Conservation (phyloP, 1,284 basidiomycete genomes). For the Moniliophthora roreri region DNA sequence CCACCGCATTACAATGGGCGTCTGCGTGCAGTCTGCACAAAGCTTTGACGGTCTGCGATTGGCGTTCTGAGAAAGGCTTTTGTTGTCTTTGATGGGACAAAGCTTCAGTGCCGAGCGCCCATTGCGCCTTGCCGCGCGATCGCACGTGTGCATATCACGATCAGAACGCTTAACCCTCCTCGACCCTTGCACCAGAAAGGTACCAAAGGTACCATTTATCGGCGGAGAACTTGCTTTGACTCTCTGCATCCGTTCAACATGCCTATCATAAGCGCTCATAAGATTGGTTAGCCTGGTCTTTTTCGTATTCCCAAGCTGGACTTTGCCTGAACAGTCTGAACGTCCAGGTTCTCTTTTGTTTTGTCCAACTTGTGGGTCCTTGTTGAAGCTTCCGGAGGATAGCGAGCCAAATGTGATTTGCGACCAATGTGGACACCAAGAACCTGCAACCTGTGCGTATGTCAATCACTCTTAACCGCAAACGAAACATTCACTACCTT, state of each 20-base stretch:
- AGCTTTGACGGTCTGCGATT: too few species aligned
- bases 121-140: too few species aligned
- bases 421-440: conserved; percentile 85
- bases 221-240: too few species aligned
- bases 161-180: too few species aligned
- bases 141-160: too few species aligned
- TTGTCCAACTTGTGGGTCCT: conserved; percentile 89
- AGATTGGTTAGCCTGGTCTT: conserved; percentile 28
- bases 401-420: conserved; percentile 79
- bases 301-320: background rate
- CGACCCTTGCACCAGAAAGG: too few species aligned
- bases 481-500: conserved; percentile 2
- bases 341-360: conserved; percentile 84
- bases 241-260: background rate
- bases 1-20: background rate
- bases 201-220: too few species aligned
- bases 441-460: conserved; percentile 83
- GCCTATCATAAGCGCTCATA: conserved; percentile 24
- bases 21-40: too few species aligned
- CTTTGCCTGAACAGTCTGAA: conserved; percentile 3
- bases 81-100: too few species aligned
- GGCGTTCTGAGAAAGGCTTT: too few species aligned
- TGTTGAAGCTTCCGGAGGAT: conserved; percentile 84
- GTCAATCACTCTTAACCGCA: conserved; percentile 2
- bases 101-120: too few species aligned